These are phyloP conservation scores for Taphrina flavorubra DNA, from an alignment of 1,139 yeast genomes.

Conservation along the genomic window DNA sequence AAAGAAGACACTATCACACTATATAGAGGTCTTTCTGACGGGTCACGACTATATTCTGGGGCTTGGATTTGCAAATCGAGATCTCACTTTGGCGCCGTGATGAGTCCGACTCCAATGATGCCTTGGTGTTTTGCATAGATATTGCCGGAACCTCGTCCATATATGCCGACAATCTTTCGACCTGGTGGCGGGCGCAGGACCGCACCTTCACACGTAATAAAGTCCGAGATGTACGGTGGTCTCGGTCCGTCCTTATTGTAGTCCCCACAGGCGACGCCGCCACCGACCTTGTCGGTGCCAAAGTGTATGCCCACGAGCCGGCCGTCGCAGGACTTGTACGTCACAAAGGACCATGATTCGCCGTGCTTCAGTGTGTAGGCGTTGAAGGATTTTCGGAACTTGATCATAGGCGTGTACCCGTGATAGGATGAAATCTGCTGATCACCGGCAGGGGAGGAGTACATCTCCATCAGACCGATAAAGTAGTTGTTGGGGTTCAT, in stretches of 20 bases:
- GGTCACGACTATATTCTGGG: too few species aligned
- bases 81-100: neutral
- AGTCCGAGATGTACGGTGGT: neutral
- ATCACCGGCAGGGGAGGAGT: neutral
- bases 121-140: neutral
- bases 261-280: slow-evolving; percentile 6
- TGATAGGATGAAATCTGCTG: neutral
- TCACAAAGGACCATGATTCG: slow-evolving; percentile 8
- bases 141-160: neutral
- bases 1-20: too few species aligned
- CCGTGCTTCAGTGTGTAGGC: neutral
- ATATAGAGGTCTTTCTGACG: too few species aligned
- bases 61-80: too few species aligned
- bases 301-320: slow-evolving; percentile 5
- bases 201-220: neutral
- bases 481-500: neutral
- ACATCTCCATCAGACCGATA: slow-evolving; percentile 1
- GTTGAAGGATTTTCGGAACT: neutral
- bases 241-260: neutral
- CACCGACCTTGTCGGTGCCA: neutral
- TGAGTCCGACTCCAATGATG: neutral
- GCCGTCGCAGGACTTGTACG: neutral
- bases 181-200: neutral
- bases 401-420: neutral
- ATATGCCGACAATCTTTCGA: slow-evolving; percentile 4